Evolutionary conservation across 352 stramenopile genomes (phyloP), one percentile per base, ranked within the genome.

Genomic region (Pythium scleroteichum): DNA sequence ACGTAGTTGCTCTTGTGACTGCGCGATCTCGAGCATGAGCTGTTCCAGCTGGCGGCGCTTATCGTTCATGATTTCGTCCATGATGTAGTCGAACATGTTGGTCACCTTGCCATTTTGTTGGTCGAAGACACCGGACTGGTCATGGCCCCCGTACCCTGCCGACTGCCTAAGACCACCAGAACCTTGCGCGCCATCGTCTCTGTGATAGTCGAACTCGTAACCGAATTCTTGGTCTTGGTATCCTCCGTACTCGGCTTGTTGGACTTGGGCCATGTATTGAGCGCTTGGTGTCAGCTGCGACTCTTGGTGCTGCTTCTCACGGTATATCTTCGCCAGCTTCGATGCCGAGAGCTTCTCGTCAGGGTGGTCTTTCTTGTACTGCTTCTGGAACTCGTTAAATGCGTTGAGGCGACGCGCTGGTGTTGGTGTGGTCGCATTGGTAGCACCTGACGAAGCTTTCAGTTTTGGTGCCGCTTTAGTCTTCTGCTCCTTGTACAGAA

Each of bases 341-440:
- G 26, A 14, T 6, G 26, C 26, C 5, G n/a, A 41, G 16, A 53
- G 47, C 24, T 53, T 53, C 13, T 53, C 29, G 47, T 53, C 12
- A 9, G 47, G 47, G 29, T 53, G 47, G 47, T 53, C 27, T 16
- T 39, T 41, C 27, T 57, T 57, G 35, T 46, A 48, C 35, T 57
- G 20, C 35, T 48, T 57, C 33, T 57, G 53, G 53, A 59, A 59
- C 26, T 59, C 40, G 39, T 49, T 52, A 27, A 41, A 57, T 12
- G 50, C 50, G 20, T 57, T 57, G 2, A 7, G 32, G 29, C 32
- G 32, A 20, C 53, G 53, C 22, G 33, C 10, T 5, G 29, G 29
- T 35, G 5, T 35, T 35, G 3, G 13, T 17, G 49, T 32, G n/a
- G 12, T 20, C 40, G 40, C 10, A 8, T 12, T 19, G 4, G 49